These are phyloP conservation scores for Fomitiporia mediterranea DNA, from an alignment of 1,284 basidiomycete genomes.

Conservation along the genomic window DNA sequence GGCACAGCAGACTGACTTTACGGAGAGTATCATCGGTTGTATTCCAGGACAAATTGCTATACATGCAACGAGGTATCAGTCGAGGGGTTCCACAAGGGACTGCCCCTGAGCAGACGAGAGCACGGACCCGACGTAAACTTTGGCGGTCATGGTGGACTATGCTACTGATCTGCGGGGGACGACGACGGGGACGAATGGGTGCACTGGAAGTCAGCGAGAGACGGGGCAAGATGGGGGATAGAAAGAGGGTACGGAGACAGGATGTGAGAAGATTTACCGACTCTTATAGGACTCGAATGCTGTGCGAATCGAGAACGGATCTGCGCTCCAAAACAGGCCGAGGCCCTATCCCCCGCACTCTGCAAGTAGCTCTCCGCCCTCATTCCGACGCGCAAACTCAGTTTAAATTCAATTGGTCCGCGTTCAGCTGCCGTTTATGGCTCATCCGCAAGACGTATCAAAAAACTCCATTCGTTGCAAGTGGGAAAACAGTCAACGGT, in stretches of 20 bases:
- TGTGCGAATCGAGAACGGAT: constrained; percentile 7
- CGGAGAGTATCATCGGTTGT: constrained; percentile 87
- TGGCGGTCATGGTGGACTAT: constrained; percentile 55
- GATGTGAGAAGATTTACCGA: constrained; percentile 12
- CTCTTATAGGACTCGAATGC: constrained; percentile 45
- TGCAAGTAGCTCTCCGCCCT: background rate
- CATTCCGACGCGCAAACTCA: background rate
- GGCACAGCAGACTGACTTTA: constrained; percentile 62
- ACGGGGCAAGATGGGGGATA: constrained; percentile 28
- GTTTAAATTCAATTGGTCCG: background rate
- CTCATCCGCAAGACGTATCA: too few relatives aligned
- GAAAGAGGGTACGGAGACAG: constrained; percentile 37
- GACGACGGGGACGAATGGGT: constrained; percentile 28
- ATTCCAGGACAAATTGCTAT: constrained; percentile 90
- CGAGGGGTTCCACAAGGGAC: constrained; percentile 37
- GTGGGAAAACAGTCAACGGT: too few relatives aligned
- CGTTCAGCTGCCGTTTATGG: too few relatives aligned
- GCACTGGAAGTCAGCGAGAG: constrained; percentile 26
- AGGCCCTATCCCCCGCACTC: background rate
- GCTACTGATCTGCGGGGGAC: constrained; percentile 34
- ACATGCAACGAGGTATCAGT: constrained; percentile 47
- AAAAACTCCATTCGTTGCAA: too few relatives aligned
- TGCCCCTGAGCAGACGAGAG: constrained; percentile 29
- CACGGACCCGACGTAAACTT: constrained; percentile 84
- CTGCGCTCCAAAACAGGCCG: constrained; percentile 4